Base-by-base conservation (phyloP, 2,329 filamentous ascomycete genomes). In the Alternaria sp. region DNA sequence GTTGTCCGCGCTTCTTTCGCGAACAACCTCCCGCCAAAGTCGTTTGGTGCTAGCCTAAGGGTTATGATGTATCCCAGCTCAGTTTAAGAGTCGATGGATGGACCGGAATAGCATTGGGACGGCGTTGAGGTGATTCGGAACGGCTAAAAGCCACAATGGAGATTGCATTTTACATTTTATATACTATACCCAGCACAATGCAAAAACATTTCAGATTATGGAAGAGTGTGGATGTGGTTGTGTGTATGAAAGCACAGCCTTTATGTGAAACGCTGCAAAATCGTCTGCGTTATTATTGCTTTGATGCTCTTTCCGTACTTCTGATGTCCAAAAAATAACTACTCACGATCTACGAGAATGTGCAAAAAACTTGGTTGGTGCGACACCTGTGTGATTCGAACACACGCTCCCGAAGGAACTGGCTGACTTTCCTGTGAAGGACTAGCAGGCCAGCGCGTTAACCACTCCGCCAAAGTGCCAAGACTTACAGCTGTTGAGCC, bases 1-100 rank as follows among this genome's bases (percentile, higher is more conserved):
- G 91, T 96, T 80, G 94, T 98, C 82, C 91, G 94, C 81, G 94
- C 93, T 83, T 93, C 95, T 85, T 98, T 98, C 89, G 85, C 90
- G 82, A 87, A 89, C 85, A 96, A 96, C 82, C 92, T 97, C 74
- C 94, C 94, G 79, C 88, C 94, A 77, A 93, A 93, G 86, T 93
- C 92, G 80, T 68, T 68, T 36, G 65, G 67, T 41, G 66, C 92
- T 81, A 93, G 91, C 77, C 91, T 95, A 85, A 90, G 93, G 84
- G 88, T 96, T 83, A 96, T 96, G 93, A 87, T 96, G 83, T 96
- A 96, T 87, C 93, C 93, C 12, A 59, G 59, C 55, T 59, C 59
- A 20, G 38, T 54, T 30, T 62, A 39, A 58, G 54, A 36, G 47
- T 32, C 26, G 47, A 12, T 22, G 53, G 39, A 42, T 28, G 46